A percentile compares a stretch with the other conserved stretches of the same genome.
Evolutionary conservation across 179 eudicot genomes (phyloP).

Genomic region (Camellia oleifera): DNA sequence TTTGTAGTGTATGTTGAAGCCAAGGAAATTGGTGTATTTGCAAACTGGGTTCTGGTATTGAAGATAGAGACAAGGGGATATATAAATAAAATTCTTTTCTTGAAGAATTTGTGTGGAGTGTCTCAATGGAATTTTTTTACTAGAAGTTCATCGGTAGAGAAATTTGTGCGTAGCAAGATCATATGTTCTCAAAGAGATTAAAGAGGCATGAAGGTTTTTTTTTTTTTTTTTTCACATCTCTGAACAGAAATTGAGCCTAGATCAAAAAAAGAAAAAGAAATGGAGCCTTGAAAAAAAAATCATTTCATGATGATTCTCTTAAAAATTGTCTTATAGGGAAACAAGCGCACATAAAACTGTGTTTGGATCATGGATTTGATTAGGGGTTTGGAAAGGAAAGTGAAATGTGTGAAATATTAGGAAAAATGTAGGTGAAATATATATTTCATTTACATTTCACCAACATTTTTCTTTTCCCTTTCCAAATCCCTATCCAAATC

Average conservation of each 20-base stretch:
- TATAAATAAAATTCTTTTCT: background rate
- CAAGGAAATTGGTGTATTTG: slow-evolving; percentile 5
- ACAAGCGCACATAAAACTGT: background rate
- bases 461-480: too few relatives aligned
- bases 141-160: background rate
- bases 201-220: background rate
- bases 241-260: too few relatives aligned
- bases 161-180: background rate
- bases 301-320: background rate
- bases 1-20: background rate
- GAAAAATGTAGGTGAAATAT: too few relatives aligned
- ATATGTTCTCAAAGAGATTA: background rate
- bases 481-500: too few relatives aligned
- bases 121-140: background rate
- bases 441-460: too few relatives aligned
- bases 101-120: background rate
- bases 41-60: background rate
- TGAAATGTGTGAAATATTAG: too few relatives aligned
- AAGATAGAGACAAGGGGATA: background rate
- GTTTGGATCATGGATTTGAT: too few relatives aligned
- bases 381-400: too few relatives aligned
- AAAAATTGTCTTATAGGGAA: background rate
- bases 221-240: too few relatives aligned
- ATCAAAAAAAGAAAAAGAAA: background rate
- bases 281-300: background rate